phyloP scores from a whole-genome alignment of 306 rosid species.

The Malus sieversii region DNA sequence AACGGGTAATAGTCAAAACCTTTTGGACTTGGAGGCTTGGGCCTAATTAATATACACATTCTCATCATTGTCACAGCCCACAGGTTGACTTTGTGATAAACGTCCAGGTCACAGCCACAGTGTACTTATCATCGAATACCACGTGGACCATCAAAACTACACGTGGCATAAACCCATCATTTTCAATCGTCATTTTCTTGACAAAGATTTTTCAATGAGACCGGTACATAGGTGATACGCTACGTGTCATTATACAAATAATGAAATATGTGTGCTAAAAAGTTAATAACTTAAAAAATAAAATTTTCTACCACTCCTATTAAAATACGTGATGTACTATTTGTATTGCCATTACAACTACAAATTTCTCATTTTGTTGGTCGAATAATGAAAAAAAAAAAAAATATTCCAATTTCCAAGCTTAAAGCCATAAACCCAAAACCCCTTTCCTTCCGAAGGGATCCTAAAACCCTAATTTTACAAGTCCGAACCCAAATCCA shows the following conservation, averaged over 20 bases:
- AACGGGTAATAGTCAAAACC: too few relatives aligned
- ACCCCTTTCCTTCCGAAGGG: background rate
- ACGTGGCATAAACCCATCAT: background rate
- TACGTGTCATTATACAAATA: too few relatives aligned
- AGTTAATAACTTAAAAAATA: too few relatives aligned
- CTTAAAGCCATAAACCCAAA: background rate
- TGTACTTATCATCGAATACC: background rate
- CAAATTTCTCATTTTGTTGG: too few relatives aligned
- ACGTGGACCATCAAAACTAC: background rate
- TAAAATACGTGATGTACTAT: too few relatives aligned
- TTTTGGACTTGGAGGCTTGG: too few relatives aligned
- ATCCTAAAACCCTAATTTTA: conserved; percentile 17
- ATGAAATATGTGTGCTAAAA: too few relatives aligned
- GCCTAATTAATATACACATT: background rate
- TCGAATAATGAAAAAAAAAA: background rate
- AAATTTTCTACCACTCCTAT: too few relatives aligned
- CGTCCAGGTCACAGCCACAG: background rate
- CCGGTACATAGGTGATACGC: too few relatives aligned
- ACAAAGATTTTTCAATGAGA: too few relatives aligned
- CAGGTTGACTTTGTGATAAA: background rate
- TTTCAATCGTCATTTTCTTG: background rate
- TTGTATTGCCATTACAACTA: too few relatives aligned
- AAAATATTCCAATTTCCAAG: background rate
- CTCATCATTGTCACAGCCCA: background rate
- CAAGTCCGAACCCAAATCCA: background rate